These are phyloP conservation scores for Camelina neglecta DNA, from an alignment of 345 rosid genomes.

Conservation along the genomic window DNA sequence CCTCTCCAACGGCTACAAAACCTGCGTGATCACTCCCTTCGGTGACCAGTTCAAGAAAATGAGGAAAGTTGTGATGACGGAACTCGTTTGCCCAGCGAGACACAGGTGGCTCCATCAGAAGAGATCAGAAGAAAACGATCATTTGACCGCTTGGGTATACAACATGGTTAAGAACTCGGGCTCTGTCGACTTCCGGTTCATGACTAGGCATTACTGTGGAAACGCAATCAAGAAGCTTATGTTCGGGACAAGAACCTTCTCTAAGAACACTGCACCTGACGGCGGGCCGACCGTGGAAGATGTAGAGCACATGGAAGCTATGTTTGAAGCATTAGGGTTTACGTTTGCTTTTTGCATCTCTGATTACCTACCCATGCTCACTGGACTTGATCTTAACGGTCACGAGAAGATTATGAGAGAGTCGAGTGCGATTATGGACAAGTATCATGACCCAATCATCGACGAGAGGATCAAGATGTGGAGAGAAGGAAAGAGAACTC, in stretches of 20 bases:
- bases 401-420: slow-evolving; percentile 49
- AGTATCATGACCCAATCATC: slow-evolving; percentile 46
- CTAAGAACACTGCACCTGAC: slow-evolving; percentile 39
- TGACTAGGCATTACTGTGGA: slow-evolving; percentile 46
- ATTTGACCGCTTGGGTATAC: slow-evolving; percentile 46
- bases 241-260: slow-evolving; percentile 46
- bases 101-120: slow-evolving; percentile 49
- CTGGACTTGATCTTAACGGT: slow-evolving; percentile 49
- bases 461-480: slow-evolving; percentile 47
- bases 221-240: slow-evolving; percentile 49
- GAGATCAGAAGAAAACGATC: slow-evolving; percentile 51
- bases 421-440: slow-evolving; percentile 42
- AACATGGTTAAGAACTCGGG: slow-evolving; percentile 43
- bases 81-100: slow-evolving; percentile 47
- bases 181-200: slow-evolving; percentile 45
- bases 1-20: slow-evolving; percentile 38
- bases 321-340: slow-evolving; percentile 46
- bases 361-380: slow-evolving; percentile 54
- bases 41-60: slow-evolving; percentile 60
- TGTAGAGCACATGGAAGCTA: slow-evolving; percentile 53
- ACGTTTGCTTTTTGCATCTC: slow-evolving; percentile 54
- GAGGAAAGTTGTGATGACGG: slow-evolving; percentile 49
- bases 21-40: slow-evolving; percentile 39
- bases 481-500: slow-evolving; percentile 46
- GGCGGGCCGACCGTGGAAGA: slow-evolving; percentile 54